These are phyloP conservation scores for Aciculosporium take DNA, from an alignment of 2,329 filamentous ascomycete genomes.

Conservation along the genomic window DNA sequence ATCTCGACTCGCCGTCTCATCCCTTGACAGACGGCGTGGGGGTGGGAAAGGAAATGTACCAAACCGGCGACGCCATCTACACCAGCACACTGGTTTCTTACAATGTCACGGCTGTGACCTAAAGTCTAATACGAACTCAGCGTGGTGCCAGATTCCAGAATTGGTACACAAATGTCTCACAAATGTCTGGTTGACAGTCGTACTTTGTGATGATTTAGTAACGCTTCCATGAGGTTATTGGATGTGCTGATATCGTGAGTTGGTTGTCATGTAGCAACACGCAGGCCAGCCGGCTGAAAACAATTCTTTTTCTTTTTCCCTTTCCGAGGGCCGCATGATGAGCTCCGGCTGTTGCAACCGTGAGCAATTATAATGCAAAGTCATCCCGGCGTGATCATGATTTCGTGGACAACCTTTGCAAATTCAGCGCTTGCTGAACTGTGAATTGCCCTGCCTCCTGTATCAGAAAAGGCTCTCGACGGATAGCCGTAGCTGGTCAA, in stretches of 20 bases:
- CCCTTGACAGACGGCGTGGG: neutral
- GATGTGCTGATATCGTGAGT: neutral
- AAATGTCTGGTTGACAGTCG: neutral
- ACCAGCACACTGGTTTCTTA: neutral
- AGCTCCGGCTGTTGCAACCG: neutral
- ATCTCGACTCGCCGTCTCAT: neutral
- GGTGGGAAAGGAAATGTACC: neutral
- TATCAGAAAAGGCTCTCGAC: neutral
- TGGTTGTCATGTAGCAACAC: neutral
- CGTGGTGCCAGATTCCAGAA: neutral
- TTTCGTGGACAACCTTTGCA: neutral
- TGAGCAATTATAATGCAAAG: neutral
- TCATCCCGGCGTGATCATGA: neutral
- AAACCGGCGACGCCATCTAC: neutral
- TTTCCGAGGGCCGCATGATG: neutral
- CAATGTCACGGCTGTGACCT: neutral
- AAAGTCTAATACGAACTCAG: neutral
- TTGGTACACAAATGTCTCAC: neutral
- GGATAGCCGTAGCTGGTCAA: neutral
- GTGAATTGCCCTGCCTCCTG: neutral
- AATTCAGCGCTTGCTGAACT: neutral
- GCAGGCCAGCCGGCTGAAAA: neutral
- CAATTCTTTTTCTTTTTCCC: neutral
- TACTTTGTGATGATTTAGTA: neutral
- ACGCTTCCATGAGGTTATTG: neutral